Conservation (phyloP, 139 green algal species). For the Coccomyxa sp. region DNA sequence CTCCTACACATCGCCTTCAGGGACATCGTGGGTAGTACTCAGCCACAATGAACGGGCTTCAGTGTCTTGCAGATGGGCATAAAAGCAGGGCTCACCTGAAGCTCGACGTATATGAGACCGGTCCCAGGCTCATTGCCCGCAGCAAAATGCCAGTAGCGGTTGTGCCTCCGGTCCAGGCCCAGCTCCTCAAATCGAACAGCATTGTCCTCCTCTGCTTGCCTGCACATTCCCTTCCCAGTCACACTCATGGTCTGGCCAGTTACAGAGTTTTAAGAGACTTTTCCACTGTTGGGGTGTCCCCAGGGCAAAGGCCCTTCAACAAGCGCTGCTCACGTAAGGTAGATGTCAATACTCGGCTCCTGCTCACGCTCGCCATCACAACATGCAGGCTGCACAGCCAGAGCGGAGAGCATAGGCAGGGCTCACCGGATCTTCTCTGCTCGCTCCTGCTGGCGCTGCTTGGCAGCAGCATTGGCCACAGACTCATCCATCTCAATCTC, state of each 20-base stretch:
- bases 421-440: slow-evolving; percentile 12
- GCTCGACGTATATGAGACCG: background rate
- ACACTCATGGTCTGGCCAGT: no score
- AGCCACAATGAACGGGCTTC: no score
- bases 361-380: no score
- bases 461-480: background rate
- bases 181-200: slow-evolving; percentile 54
- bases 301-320: no score
- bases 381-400: no score
- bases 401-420: no score
- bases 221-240: background rate
- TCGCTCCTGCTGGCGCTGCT: slow-evolving; percentile 11
- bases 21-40: no score
- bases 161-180: slow-evolving; percentile 74
- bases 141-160: slow-evolving; percentile 48
- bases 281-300: background rate
- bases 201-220: slow-evolving; percentile 32
- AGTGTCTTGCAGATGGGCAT: no score
- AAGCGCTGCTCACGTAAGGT: no score
- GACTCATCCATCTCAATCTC: background rate
- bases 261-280: no score
- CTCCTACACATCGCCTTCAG: background rate
- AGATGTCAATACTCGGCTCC: background rate
- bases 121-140: background rate
- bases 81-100: background rate